These are phyloP conservation scores for Dactylis glomerata DNA, from an alignment of 176 grass and related monocot genomes.

Conservation along the genomic window DNA sequence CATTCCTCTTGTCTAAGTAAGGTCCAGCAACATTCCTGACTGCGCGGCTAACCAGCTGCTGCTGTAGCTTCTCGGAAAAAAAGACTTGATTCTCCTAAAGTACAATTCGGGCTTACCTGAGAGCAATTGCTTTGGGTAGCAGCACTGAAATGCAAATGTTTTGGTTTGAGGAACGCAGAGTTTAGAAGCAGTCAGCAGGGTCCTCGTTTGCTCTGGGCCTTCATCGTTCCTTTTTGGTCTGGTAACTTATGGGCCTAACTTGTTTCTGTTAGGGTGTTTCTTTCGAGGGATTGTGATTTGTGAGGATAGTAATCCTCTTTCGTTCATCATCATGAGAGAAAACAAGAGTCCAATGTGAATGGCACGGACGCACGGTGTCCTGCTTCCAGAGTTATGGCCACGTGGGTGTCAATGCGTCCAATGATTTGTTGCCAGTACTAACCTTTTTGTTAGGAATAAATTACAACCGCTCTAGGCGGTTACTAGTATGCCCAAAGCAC, in stretches of 20 bases:
- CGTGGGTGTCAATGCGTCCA: background rate
- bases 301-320: background rate
- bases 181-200: background rate
- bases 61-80: background rate
- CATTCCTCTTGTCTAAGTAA: background rate
- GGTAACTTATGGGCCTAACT: background rate
- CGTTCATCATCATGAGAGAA: background rate
- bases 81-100: background rate
- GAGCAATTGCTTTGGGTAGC: background rate
- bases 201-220: background rate
- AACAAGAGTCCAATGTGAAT: background rate
- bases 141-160: background rate
- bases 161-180: background rate
- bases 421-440: constrained; percentile 13
- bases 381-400: background rate
- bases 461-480: too few relatives aligned
- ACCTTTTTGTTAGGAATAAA: too few relatives aligned
- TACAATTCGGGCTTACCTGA: background rate
- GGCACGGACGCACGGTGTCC: background rate
- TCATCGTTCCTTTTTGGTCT: too few relatives aligned
- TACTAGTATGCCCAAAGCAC: too few relatives aligned
- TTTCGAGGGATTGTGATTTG: background rate
- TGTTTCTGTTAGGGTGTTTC: background rate
- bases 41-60: background rate
- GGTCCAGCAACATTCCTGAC: background rate